A percentile compares a stretch with the other conserved stretches of the same genome.
These are phyloP conservation scores for Rhodotorula paludigena DNA, from an alignment of 768 basidiomycete species.

Conservation along the genomic window DNA sequence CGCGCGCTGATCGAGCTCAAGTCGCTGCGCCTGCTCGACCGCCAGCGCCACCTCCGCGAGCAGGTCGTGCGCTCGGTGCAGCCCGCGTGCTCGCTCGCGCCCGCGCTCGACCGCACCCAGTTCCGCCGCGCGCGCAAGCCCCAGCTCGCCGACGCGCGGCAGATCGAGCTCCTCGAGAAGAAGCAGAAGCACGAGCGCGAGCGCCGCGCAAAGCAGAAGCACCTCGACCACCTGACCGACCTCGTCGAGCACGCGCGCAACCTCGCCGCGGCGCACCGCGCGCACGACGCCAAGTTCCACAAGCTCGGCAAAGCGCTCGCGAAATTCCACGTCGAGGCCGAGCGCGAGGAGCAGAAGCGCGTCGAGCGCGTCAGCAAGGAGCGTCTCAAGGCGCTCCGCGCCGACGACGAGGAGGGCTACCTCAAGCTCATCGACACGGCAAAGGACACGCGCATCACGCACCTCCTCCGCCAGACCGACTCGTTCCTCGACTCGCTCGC, in stretches of 20 bases:
- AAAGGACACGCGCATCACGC: conserved; percentile 97
- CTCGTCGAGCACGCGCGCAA: conserved; percentile 80
- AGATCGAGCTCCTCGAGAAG: conserved; percentile 81
- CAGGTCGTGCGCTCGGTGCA: conserved; percentile 79
- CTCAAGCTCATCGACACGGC: conserved; percentile 98
- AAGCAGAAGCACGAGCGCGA: conserved; percentile 89
- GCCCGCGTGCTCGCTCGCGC: conserved; percentile 65
- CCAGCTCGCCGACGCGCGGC: conserved; percentile 72
- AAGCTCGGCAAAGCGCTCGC: conserved; percentile 71
- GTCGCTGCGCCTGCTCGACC: conserved; percentile 76
- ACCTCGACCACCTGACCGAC: conserved; percentile 82
- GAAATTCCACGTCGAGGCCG: conserved; percentile 78
- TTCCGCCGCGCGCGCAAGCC: conserved; percentile 72
- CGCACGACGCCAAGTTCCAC: conserved; percentile 55
- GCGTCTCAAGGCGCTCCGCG: conserved; percentile 93
- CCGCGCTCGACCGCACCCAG: conserved; percentile 84
- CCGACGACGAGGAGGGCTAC: conserved; percentile 99
- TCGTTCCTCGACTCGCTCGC: conserved; percentile 89
- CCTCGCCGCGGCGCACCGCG: conserved; percentile 60
- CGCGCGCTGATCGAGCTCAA: conserved; percentile 91
- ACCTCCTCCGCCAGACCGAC: conserved; percentile 89
- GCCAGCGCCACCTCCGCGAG: conserved; percentile 78
- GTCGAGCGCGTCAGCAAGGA: conserved; percentile 95
- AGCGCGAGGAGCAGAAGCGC: conserved; percentile 96
- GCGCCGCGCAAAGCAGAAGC: conserved; percentile 89